Conservation (phyloP, 2,329 filamentous ascomycete species). For the Cryphonectria carpinicola region DNA sequence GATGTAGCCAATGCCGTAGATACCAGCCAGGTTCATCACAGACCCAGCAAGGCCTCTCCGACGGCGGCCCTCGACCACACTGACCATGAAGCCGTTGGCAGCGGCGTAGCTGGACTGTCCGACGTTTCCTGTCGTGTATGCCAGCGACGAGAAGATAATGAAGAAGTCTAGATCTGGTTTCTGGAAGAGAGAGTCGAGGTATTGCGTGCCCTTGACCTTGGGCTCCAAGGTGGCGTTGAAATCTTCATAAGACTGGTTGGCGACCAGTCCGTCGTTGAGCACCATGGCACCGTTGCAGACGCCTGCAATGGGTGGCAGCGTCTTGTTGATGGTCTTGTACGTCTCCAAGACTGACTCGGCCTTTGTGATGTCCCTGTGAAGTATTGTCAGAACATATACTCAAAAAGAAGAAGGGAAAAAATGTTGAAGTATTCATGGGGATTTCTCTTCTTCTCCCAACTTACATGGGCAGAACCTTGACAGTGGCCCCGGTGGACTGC, state of each 20-base stretch:
- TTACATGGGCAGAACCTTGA: slow-evolving; percentile 21
- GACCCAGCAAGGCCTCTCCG: not conserved
- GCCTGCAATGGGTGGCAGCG: slow-evolving; percentile 16
- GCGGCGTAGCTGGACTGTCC: not conserved
- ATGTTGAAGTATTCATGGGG: too few relatives aligned
- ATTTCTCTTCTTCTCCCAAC: too few relatives aligned
- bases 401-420: too few relatives aligned
- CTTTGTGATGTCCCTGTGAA: too few relatives aligned
- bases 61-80: not conserved
- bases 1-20: not conserved
- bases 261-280: slow-evolving; percentile 19
- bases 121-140: not conserved
- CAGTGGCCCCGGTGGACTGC: slow-evolving; percentile 23
- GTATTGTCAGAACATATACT: too few relatives aligned
- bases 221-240: slow-evolving; percentile 31
- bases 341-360: not conserved
- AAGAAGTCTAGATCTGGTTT: not conserved
- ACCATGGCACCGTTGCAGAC: slow-evolving; percentile 27
- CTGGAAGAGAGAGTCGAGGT: slow-evolving; percentile 24
- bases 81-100: not conserved
- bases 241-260: slow-evolving; percentile 23
- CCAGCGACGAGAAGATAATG: slow-evolving; percentile 27
- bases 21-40: not conserved
- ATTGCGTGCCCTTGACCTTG: slow-evolving; percentile 34
- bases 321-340: not conserved